phyloP scores from a whole-genome alignment of 257 asterid genomes.

The Gentiana straminea region DNA sequence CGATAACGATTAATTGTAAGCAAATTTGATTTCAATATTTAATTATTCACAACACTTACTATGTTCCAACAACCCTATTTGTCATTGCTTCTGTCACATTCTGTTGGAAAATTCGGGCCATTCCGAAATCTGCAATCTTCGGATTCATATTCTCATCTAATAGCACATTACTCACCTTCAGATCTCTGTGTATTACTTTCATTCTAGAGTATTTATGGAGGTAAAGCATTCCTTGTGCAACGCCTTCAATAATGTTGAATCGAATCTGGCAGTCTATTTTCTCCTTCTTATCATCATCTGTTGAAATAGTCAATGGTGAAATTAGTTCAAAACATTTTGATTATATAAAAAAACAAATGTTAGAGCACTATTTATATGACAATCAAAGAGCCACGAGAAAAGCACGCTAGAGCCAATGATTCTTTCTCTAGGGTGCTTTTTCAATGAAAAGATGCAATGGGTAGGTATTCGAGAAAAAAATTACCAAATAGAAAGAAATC shows the following conservation, averaged over 20 bases:
- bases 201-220: conserved; percentile 56
- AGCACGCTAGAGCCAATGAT: too few species aligned
- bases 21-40: too few species aligned
- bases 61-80: conserved; percentile 44
- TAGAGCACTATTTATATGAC: too few species aligned
- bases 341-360: not conserved
- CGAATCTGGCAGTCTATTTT: conserved; percentile 24
- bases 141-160: conserved; percentile 52
- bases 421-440: too few species aligned
- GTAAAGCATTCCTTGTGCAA: conserved; percentile 55
- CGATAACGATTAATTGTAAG: too few species aligned
- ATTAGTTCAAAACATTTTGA: not conserved
- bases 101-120: conserved; percentile 46
- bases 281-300: conserved; percentile 12
- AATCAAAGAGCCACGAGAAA: too few species aligned
- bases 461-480: not conserved
- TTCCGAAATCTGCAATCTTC: conserved; percentile 60
- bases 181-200: conserved; percentile 46
- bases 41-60: conserved; percentile 35
- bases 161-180: conserved; percentile 49
- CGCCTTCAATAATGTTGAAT: conserved; percentile 27
- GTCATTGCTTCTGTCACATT: conserved; percentile 37
- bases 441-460: too few species aligned
- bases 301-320: not conserved
- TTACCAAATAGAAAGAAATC: conserved; percentile 24